Base-by-base conservation (phyloP, 1,139 yeast species). In the Protomyces lactucae-debilis region DNA sequence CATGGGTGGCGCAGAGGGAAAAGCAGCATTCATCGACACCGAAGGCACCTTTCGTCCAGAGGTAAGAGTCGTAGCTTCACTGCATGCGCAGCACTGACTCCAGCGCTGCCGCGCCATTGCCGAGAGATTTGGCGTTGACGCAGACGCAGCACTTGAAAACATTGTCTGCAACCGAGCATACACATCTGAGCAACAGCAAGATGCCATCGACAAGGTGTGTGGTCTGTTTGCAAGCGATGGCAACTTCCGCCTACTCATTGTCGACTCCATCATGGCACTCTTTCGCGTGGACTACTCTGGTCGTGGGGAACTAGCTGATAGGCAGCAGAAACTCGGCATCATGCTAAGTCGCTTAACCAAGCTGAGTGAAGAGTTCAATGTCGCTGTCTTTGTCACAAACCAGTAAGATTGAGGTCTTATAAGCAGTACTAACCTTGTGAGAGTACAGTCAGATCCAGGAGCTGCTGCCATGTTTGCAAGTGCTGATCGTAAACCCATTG, bases 361-460 rank as follows among this genome's bases (percentile, higher is more conserved):
- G 67, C 72, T 83, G 55, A 82, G 86, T 0, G 87, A 83, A 70
- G 86, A 83, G 69, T 83, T 81, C 71, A 83, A 84, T 67, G 75
- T 82, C 51, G 86, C 87, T 0, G 83, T 83, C 0, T 83, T 84
- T 68, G 74, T 83, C 75, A 83, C 87, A 1, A 83, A 83, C 66
- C 87, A 84, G 71, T 59, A 16, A 18, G 53, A 32, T 3, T 36
- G 28, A 6, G 5, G 16, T 9, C 18, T 36, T 6, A 28, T 53
- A n/a, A n/a, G 56, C 45, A 52, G 4, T 14, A 37, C 43, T 37
- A 37, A 37, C 43, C 32, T 5, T 9, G 14, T 3, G 28, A 61
- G 65, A 35, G 86, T 83, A 10, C 87, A 84, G 71, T 81, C 85
- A n/a, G 87, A 84, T 69, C 87, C 87, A 0, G 87, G 87, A 55